These are phyloP conservation scores for Cryphonectria japonica DNA, from an alignment of 2,329 filamentous ascomycete species.

Conservation along the genomic window DNA sequence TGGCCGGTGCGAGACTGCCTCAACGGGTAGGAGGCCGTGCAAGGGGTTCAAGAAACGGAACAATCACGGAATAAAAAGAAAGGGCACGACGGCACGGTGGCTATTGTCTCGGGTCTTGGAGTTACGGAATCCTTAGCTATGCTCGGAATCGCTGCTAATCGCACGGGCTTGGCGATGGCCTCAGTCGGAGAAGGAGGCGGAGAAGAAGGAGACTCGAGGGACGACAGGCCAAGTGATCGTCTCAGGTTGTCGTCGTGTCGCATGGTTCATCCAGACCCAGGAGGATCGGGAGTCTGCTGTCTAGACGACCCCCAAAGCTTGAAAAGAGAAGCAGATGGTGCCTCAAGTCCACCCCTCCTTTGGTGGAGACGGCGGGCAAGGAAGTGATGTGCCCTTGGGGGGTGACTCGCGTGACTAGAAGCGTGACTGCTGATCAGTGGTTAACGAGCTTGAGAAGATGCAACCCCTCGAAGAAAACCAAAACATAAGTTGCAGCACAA, in stretches of 20 bases:
- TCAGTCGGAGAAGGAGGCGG: neutral
- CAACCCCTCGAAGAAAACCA: neutral
- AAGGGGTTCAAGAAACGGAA: neutral
- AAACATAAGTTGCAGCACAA: neutral
- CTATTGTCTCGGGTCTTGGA: neutral
- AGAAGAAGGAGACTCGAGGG: neutral
- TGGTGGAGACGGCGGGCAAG: neutral
- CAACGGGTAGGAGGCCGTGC: neutral
- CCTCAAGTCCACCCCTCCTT: neutral
- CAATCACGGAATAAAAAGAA: neutral
- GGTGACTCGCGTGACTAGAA: neutral
- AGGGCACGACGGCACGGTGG: neutral
- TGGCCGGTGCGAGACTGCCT: neutral
- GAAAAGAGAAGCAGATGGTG: neutral
- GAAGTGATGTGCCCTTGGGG: neutral
- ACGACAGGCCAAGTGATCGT: neutral
- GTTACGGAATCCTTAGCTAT: neutral
- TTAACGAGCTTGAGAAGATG: neutral
- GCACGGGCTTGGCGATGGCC: neutral
- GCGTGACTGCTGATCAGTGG: neutral
- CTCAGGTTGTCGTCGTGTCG: constrained; percentile 11
- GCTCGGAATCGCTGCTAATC: neutral
- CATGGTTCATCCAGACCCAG: neutral
- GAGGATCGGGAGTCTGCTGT: constrained; percentile 3
- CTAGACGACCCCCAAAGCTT: neutral